Evolutionary conservation across 1,139 yeast genomes (phyloP), one percentile per base, ranked within the genome.

Genomic region (Lodderomyces margitis): DNA sequence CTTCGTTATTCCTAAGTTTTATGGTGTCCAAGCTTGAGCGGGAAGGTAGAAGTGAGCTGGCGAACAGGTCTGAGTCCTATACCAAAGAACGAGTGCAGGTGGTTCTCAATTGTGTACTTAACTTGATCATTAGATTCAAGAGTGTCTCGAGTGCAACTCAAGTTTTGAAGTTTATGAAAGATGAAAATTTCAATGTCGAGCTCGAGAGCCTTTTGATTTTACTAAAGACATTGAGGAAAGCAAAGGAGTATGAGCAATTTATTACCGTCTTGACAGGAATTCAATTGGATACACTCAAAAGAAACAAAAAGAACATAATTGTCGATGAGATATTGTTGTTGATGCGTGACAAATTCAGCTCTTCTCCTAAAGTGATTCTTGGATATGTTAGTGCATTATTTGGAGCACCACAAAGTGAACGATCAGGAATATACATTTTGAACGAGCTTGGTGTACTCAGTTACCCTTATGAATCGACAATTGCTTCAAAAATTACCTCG

Each of bases 361-460:
- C 48, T 4, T 59, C 67, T 5, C 74, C 75, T 1, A 60, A 66
- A 35, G 59, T 70, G 2, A 53, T 68, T 10, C 52, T 68, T 6
- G 76, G 75, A 1, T 72, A 72, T 46, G 59, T 62, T 21, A 59
- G 63, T 0, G 56, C 71, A 1, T 51, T 69, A 33, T 69, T 60
- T 45, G 33, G 49, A 15, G 19, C 32, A 7, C 32, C 32, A 7
- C 19, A 15, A 15, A 17, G 19, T 11, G 19, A 28, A 7, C 3
- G n/a, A 3, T 28, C 32, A 4, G 56, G 59, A 2, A 46, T 63
- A 11, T 38, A 47, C 1, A 43, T 61, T 1, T 51, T 69, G 17
- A 58, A 65, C 42, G 57, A 59, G 4, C 48, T 66, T 19, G 51
- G 56, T 17, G 20, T 69, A 5, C 47, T 66, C 27, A 56, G 58